Evolutionary conservation across 2,329 filamentous ascomycete species (phyloP).

Genomic region (Periconia macrospinosa): DNA sequence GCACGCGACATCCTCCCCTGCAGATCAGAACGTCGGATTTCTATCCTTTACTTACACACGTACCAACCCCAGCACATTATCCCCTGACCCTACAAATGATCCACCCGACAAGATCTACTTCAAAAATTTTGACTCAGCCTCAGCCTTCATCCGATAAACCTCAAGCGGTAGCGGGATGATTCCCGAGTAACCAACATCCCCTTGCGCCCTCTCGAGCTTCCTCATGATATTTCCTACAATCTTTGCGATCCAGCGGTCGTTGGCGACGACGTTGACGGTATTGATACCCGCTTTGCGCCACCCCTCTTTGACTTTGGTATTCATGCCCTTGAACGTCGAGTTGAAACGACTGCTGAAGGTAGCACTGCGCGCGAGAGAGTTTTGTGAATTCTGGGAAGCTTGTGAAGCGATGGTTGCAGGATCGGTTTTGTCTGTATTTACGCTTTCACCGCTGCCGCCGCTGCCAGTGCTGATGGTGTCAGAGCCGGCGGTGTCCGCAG

Average conservation of each 20-base stretch:
- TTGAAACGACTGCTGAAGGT: constrained; percentile 21
- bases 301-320: constrained; percentile 45
- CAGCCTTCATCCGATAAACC: constrained; percentile 40
- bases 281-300: constrained; percentile 52
- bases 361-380: constrained; percentile 25
- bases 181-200: constrained; percentile 55
- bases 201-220: constrained; percentile 53
- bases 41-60: not conserved
- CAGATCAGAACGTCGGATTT: not conserved
- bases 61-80: not conserved
- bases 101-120: constrained; percentile 16
- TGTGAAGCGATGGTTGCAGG: not conserved
- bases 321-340: constrained; percentile 33
- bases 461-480: constrained; percentile 24
- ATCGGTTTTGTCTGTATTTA: constrained; percentile 2
- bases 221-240: constrained; percentile 55
- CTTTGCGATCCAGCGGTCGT: constrained; percentile 59
- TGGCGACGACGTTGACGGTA: constrained; percentile 48
- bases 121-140: constrained; percentile 39
- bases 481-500: constrained; percentile 18
- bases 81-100: not conserved
- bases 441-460: constrained; percentile 1
- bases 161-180: constrained; percentile 49
- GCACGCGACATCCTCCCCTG: too few relatives aligned
- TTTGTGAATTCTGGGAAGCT: not conserved